Base-by-base conservation (phyloP, 140 eudicot genomes). In the Stevia rebaudiana region DNA sequence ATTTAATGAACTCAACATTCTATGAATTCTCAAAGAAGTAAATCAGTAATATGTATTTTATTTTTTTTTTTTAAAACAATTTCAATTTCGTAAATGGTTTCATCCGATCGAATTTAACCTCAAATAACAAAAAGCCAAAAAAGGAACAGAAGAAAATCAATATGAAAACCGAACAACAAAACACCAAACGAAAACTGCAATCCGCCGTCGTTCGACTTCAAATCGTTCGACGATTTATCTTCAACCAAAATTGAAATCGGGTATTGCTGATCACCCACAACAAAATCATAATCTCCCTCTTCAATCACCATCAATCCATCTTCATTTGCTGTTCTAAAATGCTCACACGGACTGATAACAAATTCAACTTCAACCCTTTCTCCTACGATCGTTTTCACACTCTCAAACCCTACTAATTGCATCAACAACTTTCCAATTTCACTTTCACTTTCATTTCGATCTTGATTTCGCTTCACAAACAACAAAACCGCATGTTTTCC, bases 401-500 rank as follows among this genome's bases (percentile, higher is more conserved):
- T 85, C 61, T 88, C 76, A 46, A 94, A 94, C 18, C 94, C 99
- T 8, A 80, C 90, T 81, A 94, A 70, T 43, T 88, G 84, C 67
- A 81, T 84, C 61, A 63, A 41, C 0, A 90, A 81, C 62, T 74
- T 80, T 40, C 94, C 90, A 7, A 68, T 57, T 25, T 71, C 74
- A 11, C 21, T 28, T 28, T 4, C 33, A 28, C 4, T 2, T 28
- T 28, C 33, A 28, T 28, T 28, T 28, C 4, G 33, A 28, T 28
- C 50, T 23, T 65, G 53, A 22, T 74, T 82, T 52, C 50, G 88
- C 77, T 71, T 76, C 44, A 76, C 81, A 66, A 79, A 94, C 42
- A 94, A 30, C 43, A 94, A 44, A 13, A 94, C 88, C 10, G 94
- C 88, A 33, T 94, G 97, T 67, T 59, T 88, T 1, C 99, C 99